Percentiles rank a stretch among this genome's conserved stretches.
phyloP scores from a whole-genome alignment of 345 rosid genomes.

The Rhodamnia rubescens region DNA sequence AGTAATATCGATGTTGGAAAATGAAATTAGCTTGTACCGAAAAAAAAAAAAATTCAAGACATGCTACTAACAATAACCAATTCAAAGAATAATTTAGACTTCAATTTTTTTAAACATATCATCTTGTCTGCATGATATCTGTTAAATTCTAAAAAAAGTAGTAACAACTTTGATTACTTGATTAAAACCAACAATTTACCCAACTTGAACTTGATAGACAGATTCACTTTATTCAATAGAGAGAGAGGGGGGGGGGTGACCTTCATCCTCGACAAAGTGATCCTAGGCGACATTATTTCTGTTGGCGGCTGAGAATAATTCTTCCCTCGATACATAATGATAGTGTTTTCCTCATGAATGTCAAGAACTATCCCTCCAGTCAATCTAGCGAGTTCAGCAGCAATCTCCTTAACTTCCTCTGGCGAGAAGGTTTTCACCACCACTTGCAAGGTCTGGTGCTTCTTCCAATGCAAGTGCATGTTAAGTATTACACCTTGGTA shows the following conservation, averaged over 20 bases:
- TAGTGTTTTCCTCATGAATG: slow-evolving; percentile 64
- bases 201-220: background rate
- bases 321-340: slow-evolving; percentile 93
- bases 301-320: slow-evolving; percentile 92
- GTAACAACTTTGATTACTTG: background rate
- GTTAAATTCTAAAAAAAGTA: background rate
- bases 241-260: slow-evolving; percentile 11
- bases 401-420: slow-evolving; percentile 85
- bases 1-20: background rate
- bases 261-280: slow-evolving; percentile 81
- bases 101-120: background rate
- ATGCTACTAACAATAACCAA: background rate
- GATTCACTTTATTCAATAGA: background rate
- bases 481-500: slow-evolving; percentile 95
- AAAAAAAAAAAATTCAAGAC: background rate
- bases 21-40: background rate
- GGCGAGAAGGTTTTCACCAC: slow-evolving; percentile 75
- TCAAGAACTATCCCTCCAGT: slow-evolving; percentile 90
- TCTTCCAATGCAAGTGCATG: slow-evolving; percentile 99
- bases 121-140: background rate
- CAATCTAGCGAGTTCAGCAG: slow-evolving; percentile 68
- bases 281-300: slow-evolving; percentile 88
- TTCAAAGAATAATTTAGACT: background rate
- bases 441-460: slow-evolving; percentile 83
- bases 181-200: background rate